Conservation (phyloP, 2,329 filamentous ascomycete species). For the Exserohilum turcica region DNA sequence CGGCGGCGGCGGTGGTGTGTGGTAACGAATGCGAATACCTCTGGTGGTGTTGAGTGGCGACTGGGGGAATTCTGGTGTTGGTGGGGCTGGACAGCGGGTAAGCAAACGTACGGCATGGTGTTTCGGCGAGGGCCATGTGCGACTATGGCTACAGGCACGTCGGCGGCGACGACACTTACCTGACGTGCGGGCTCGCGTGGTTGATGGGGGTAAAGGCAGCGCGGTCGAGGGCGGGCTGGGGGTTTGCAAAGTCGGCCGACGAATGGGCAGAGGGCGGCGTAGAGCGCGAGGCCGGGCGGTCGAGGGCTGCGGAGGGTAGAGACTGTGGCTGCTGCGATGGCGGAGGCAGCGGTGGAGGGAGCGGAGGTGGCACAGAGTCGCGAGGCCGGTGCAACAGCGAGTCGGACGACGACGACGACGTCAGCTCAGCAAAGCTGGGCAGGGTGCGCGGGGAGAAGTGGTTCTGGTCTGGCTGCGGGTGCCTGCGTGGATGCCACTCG, state of each 20-base stretch:
- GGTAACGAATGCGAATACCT: slow-evolving; percentile 6
- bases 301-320: background rate
- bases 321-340: background rate
- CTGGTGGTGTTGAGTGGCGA: slow-evolving; percentile 13
- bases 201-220: slow-evolving; percentile 20
- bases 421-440: slow-evolving; percentile 33
- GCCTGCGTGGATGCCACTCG: slow-evolving; percentile 20
- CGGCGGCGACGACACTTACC: too few relatives aligned
- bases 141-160: too few relatives aligned
- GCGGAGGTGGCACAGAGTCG: slow-evolving; percentile 13
- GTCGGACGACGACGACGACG: slow-evolving; percentile 22
- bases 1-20: slow-evolving; percentile 11
- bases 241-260: slow-evolving; percentile 6
- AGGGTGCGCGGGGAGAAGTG: slow-evolving; percentile 21
- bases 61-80: slow-evolving; percentile 11
- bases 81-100: slow-evolving; percentile 18
- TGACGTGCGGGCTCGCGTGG: slow-evolving; percentile 23
- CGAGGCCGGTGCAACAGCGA: slow-evolving; percentile 23
- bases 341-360: background rate
- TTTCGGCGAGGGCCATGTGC: background rate
- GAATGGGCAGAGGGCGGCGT: slow-evolving; percentile 7
- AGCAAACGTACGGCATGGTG: slow-evolving; percentile 9
- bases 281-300: slow-evolving; percentile 12
- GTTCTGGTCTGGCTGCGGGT: slow-evolving; percentile 14
- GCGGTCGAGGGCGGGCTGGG: background rate